These are phyloP conservation scores for Chenopodium berlandieri DNA, from an alignment of 148 eudicot species.

Conservation along the genomic window DNA sequence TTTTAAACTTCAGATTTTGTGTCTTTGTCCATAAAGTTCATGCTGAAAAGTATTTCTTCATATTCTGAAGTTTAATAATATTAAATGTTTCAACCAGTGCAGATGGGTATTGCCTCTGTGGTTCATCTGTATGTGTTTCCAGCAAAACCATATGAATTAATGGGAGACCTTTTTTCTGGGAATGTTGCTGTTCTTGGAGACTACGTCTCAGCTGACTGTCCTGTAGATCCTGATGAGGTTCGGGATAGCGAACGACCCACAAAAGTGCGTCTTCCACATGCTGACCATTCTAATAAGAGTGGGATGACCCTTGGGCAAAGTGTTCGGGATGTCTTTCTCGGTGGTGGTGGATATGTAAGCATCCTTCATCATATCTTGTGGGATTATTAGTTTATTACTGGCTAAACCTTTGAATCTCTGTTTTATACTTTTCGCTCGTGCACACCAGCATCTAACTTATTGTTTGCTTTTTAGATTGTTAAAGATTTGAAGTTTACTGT, in stretches of 20 bases:
- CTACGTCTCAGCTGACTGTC: constrained; percentile 88
- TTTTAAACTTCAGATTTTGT: background rate
- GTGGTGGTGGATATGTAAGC: constrained; percentile 95
- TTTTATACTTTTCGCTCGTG: background rate
- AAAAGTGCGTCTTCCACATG: constrained; percentile 87
- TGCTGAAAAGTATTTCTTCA: background rate
- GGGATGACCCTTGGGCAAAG: constrained; percentile 87
- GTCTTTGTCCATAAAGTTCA: background rate
- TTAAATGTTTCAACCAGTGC: constrained; percentile 59
- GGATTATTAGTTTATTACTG: background rate
- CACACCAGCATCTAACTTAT: constrained; percentile 5
- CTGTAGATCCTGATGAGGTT: constrained; percentile 94
- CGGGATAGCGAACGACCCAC: constrained; percentile 97
- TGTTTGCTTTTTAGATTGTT: constrained; percentile 60
- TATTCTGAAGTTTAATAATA: constrained; percentile 32
- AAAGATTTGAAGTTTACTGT: constrained; percentile 86
- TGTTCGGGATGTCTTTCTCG: constrained; percentile 85
- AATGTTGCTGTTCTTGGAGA: constrained; percentile 90
- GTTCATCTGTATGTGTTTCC: constrained; percentile 97
- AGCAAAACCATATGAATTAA: constrained; percentile 83
- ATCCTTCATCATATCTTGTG: background rate
- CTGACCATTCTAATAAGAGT: constrained; percentile 55
- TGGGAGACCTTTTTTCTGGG: constrained; percentile 76
- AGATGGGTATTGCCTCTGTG: constrained; percentile 93
- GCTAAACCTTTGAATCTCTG: background rate